Percentiles rank a stretch among this genome's conserved stretches.
phyloP scores from a whole-genome alignment of 2,329 filamentous ascomycete species.

The Colletotrichum karsti region DNA sequence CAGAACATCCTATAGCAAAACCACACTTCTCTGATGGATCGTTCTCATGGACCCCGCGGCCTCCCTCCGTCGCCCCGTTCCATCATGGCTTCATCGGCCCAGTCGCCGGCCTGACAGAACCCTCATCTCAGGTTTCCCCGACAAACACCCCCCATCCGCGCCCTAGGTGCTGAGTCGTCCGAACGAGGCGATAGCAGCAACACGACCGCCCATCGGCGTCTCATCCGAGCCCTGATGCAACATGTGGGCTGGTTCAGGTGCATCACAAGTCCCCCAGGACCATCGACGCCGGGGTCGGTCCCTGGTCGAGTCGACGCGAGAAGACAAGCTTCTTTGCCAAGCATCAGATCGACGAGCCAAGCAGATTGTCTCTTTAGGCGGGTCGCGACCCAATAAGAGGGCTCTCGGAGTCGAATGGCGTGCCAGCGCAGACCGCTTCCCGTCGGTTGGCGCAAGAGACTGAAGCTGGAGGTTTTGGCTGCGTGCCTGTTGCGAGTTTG shows the following conservation, averaged over 20 bases:
- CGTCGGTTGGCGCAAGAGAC: not conserved
- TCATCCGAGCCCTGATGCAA: constrained; percentile 25
- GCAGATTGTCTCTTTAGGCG: not conserved
- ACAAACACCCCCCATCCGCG: not conserved
- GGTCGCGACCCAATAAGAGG: not conserved
- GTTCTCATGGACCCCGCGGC: not conserved
- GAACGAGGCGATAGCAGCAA: not conserved
- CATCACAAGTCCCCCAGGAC: not conserved
- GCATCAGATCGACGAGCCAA: constrained; percentile 13
- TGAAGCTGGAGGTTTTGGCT: not conserved
- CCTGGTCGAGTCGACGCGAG: constrained; percentile 7
- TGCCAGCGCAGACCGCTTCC: not conserved
- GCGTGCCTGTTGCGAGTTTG: constrained; percentile 25
- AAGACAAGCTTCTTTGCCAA: constrained; percentile 30
- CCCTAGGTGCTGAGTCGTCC: constrained; percentile 4
- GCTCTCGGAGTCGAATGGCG: not conserved
- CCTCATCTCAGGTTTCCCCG: constrained; percentile 5
- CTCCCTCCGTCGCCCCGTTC: not conserved
- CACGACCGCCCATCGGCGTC: constrained; percentile 12
- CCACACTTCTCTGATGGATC: not conserved
- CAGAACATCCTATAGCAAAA: constrained; percentile 1
- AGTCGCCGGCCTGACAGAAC: constrained; percentile 5
- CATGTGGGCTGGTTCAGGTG: not conserved
- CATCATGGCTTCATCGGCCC: not conserved
- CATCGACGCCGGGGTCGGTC: constrained; percentile 1